Evolutionary conservation across 345 rosid species (phyloP), one percentile per base, ranked within the genome.

Genomic region (Rhodamnia rubescens): DNA sequence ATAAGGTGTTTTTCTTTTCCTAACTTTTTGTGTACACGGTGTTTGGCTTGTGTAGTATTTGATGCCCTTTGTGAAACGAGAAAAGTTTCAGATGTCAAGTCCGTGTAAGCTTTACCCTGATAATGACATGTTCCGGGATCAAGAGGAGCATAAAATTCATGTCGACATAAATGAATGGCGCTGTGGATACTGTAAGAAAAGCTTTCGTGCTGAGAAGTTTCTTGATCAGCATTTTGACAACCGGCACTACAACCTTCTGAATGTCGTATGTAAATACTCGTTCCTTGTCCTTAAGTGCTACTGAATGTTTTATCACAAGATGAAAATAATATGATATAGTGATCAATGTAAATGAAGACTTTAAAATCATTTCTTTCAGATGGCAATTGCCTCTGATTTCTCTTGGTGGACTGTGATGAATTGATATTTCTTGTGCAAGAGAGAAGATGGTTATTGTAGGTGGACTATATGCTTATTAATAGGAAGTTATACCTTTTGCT

Each of bases 141-240:
- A 97, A 85, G 99, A 96, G 91, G 88, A 90, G 85, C 95, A 97
- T 86, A 97, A 96, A 94, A 87, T 95, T 90, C 94, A 93, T 27
- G 86, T 93, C 44, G 98, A 93, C 88, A 54, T 93, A 24, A 93
- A 88, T 53, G 98, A 97, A 86, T 97, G 99, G 99, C 91, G 87
- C 53, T 97, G 99, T 89, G 98, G 96, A 85, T 97, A 95, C 89
- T 97, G 99, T 92, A 95, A 91, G 90, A 97, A 97, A 90, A 94
- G 95, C 88, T 97, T 96, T 88, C 93, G 92, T 36, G 94, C 95
- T 69, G 99, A 97, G 87, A 91, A 88, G 14, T 95, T 88, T 92
- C 92, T 97, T 53, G 99, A 97, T 88, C 92, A 93, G 89, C 99
- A 97, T 90, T 92, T 97, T 86, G 93, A 84, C 90, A 90, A 74